Percentiles rank a stretch among this genome's conserved stretches.
Evolutionary conservation across 108 stramenopile genomes (phyloP).

Genomic region (Epipyxis sp.): DNA sequence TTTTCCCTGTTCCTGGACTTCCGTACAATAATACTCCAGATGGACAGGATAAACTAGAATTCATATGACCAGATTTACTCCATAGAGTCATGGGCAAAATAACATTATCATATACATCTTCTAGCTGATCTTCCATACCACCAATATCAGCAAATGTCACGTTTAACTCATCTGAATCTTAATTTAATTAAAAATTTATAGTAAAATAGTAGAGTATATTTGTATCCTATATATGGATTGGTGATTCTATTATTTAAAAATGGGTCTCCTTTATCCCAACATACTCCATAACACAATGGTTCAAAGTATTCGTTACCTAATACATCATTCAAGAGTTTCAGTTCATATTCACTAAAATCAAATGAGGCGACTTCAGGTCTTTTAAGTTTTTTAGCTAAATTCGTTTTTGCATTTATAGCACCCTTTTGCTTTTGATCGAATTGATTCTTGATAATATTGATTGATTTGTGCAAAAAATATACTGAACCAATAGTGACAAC

Average conservation of each 20-base stretch:
- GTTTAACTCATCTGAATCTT: conserved; percentile 60
- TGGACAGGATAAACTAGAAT: conserved; percentile 67
- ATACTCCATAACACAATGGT: no score
- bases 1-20: conserved; percentile 81
- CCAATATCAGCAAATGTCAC: conserved; percentile 76
- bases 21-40: conserved; percentile 92
- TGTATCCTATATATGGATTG: no score
- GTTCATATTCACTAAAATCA: conserved; percentile 59
- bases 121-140: conserved; percentile 75
- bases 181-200: no score
- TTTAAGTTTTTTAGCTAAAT: conserved; percentile 23
- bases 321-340: conserved; percentile 72
- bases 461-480: no score
- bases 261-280: no score
- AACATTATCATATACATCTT: conserved; percentile 82
- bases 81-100: conserved; percentile 82
- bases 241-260: no score
- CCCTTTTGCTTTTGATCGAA: no score
- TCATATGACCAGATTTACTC: conserved; percentile 64
- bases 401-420: conserved; percentile 19
- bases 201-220: no score
- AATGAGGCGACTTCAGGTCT: conserved; percentile 34
- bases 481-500: no score
- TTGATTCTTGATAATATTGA: no score
- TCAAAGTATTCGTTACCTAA: no score